Evolutionary conservation across 768 basidiomycete species (phyloP), one percentile per base, ranked within the genome.

Genomic region (Rhodosporidiobolus odoratus): DNA sequence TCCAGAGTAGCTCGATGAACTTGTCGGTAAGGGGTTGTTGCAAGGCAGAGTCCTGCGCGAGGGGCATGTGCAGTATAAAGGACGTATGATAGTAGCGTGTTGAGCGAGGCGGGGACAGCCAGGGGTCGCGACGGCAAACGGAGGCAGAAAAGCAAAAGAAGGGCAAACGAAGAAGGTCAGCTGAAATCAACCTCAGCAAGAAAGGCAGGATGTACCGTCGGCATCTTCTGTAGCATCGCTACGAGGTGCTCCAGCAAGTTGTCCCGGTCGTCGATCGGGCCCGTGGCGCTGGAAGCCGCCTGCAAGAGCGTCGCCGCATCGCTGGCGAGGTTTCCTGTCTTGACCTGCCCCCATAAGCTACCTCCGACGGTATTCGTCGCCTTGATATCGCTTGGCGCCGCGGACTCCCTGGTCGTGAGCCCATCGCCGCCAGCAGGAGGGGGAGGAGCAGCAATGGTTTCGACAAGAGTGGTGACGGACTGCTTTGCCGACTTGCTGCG

Each of bases 1-100:
- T 86, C 73, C 73, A 74, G n/a, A 74, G 68, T 7, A 68, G 19
- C 21, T 37, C 19, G 45, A 68, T 54, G 45, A 68, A 32, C 13
- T 54, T 61, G 60, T 68, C 47, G 32, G 61, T 61, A 27, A 68
- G 15, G 4, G 27, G n/a, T 21, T 62, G 35, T 3, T 52, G 60
- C 23, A 68, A 47, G 32, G 54, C 54, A 5, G 59, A 62, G 43
- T 58, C 66, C 41, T 53, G 52, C 27, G 48, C 21, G 23, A 23
- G 23, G 27, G n/a, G n/a, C n/a, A n/a, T n/a, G n/a, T n/a, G n/a
- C n/a, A n/a, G n/a, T n/a, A n/a, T n/a, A n/a, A n/a, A n/a, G n/a
- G n/a, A n/a, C n/a, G n/a, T n/a, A n/a, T n/a, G n/a, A n/a, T n/a
- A n/a, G n/a, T n/a, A n/a, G n/a, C n/a, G n/a, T n/a, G n/a, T n/a